These are phyloP conservation scores for Gossypium turneri DNA, from an alignment of 345 rosid genomes.

Conservation along the genomic window DNA sequence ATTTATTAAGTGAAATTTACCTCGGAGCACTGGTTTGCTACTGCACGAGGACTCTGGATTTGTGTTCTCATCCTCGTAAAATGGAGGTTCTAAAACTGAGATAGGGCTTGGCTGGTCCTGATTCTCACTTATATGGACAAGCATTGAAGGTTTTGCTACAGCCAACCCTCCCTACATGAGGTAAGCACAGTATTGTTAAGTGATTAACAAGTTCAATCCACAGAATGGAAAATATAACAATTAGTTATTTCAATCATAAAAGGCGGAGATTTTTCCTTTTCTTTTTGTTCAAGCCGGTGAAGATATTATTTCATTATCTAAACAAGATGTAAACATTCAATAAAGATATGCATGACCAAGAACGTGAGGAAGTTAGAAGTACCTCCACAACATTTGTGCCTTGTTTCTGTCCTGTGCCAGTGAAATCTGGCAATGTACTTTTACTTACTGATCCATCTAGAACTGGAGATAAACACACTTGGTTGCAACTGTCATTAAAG, in stretches of 20 bases:
- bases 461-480: conserved; percentile 39
- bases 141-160: conserved; percentile 35
- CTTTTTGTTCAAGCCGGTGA: neutral
- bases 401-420: conserved; percentile 26
- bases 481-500: conserved; percentile 26
- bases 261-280: neutral
- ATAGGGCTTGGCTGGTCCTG: conserved; percentile 96
- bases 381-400: conserved; percentile 47
- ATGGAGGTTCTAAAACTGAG: conserved; percentile 71
- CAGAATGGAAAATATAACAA: neutral
- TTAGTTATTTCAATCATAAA: neutral
- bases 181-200: conserved; percentile 11
- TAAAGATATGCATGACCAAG: neutral
- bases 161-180: conserved; percentile 51
- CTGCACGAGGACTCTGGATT: conserved; percentile 36
- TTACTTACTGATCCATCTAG: conserved; percentile 27
- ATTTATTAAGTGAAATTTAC: conserved; percentile 26
- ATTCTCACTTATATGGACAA: conserved; percentile 46
- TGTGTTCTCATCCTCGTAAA: conserved; percentile 58
- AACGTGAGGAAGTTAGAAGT: conserved; percentile 18
- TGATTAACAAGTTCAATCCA: neutral
- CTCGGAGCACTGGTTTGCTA: conserved; percentile 35
- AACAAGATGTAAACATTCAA: neutral
- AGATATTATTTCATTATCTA: conserved; percentile 2
- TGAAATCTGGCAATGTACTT: conserved; percentile 21